A percentile compares a stretch with the other conserved stretches of the same genome.
phyloP scores from a whole-genome alignment of 192 early-diverging fungal genomes.

The Rhizoclosmatium globosum region DNA sequence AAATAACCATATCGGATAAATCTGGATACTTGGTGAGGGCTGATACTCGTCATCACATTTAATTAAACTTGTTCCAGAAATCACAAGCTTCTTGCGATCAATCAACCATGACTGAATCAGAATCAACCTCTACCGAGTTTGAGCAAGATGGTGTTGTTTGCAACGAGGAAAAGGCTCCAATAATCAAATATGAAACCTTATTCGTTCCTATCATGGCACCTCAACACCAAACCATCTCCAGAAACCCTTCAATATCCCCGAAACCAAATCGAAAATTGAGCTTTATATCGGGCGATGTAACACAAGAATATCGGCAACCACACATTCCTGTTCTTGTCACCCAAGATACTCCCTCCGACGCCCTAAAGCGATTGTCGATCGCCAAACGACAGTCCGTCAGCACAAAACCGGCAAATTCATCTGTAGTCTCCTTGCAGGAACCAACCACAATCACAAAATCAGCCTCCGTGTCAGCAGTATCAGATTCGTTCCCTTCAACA shows the following conservation, averaged over 20 bases:
- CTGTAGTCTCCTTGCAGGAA: too few relatives aligned
- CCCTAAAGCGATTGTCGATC: too few relatives aligned
- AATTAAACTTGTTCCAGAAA: constrained; percentile 13
- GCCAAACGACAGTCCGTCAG: too few relatives aligned
- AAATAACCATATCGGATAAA: constrained; percentile 19
- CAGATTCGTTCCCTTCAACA: too few relatives aligned
- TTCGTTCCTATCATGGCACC: constrained; percentile 5
- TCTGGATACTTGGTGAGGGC: constrained; percentile 19
- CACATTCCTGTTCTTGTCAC: neutral
- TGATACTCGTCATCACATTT: neutral
- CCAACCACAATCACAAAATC: too few relatives aligned
- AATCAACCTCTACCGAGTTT: neutral
- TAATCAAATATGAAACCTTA: neutral
- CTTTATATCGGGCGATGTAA: too few relatives aligned
- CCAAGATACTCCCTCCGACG: neutral
- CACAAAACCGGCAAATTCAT: too few relatives aligned
- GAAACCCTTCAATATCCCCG: neutral
- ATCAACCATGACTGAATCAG: constrained; percentile 17
- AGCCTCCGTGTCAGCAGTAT: too few relatives aligned
- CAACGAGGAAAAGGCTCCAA: neutral
- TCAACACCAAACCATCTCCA: neutral
- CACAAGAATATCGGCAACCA: too few relatives aligned
- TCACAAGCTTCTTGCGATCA: neutral
- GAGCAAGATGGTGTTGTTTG: neutral
- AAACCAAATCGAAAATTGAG: neutral